Base-by-base conservation (phyloP, 2,329 filamentous ascomycete genomes). In the Monilinia aucupariae region DNA sequence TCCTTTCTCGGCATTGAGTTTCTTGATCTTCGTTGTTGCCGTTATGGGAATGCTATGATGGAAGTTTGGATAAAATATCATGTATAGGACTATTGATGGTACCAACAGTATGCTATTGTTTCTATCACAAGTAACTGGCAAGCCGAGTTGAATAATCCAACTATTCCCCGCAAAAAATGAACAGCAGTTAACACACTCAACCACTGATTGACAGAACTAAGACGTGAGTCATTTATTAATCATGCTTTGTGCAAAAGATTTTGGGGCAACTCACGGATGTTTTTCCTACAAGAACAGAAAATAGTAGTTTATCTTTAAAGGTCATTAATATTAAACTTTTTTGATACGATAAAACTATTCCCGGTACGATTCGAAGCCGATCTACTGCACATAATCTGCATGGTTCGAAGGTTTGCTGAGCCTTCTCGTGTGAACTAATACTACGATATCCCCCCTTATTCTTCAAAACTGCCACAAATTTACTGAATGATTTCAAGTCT, bases 11-110 rank as follows among this genome's bases (percentile, higher is more conserved):
- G 51, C 62, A 25, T 65, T 51, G 5, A 64, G 61, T 34, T 41
- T 65, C 25, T 62, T 72, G 15, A n/a, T 68, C 22, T 64, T 58
- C 41, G 48, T 71, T 39, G 67, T 66, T 20, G 64, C 34, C 13
- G 15, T 69, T 7, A 71, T 73, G 71, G 66, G 63, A 3, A 54
- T 69, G 49, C 55, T 71, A n/a, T 69, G 50, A 66, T 56, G 17
- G 34, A 17, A 48, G 13, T 17, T 50, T 62, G 45, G 34, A 58
- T 62, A 47, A 12, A 58, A 10, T 32, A 49, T 58, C 32, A 20
- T 4, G 45, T 20, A 39, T 43, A 9, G 37, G 22, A 22, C 37
- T 56, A 52, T 47, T 45, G 59, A 53, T 52, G 27, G 4, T 0
- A 37, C 27, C 27, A 32, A 41, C 10, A 12, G 27, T 32, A 34